Percentiles rank a stretch among this genome's conserved stretches.
Conservation (phyloP, 306 rosid genomes). For the Albizia julibrissin region DNA sequence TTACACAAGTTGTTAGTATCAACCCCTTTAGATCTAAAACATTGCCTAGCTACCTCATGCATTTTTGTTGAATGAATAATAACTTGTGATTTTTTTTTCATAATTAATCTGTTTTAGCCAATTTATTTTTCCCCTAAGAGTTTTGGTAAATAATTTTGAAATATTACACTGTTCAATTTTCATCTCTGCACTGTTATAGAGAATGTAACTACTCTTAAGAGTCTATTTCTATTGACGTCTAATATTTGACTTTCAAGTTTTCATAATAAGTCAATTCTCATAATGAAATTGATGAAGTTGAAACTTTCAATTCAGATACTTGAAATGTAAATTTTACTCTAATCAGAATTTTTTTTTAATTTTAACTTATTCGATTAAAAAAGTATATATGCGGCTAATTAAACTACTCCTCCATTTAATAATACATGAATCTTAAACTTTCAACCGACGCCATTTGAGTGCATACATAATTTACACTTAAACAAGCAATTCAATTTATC, state of each 20-base stretch:
- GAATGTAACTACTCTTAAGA: neutral
- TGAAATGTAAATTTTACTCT: neutral
- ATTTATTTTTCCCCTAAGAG: neutral
- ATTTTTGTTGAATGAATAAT: neutral
- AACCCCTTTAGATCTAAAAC: no score
- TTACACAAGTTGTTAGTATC: no score
- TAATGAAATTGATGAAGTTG: neutral
- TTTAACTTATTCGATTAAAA: neutral
- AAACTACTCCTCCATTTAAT: neutral
- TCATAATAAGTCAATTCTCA: neutral
- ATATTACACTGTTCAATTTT: no score
- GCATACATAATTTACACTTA: neutral
- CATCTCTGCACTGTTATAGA: neutral
- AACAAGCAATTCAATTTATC: neutral
- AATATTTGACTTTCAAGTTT: neutral
- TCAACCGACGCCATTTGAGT: neutral
- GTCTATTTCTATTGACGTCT: neutral
- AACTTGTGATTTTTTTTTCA: neutral
- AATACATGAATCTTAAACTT: neutral
- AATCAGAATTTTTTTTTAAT: neutral
- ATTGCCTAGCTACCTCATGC: neutral
- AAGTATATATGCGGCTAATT: neutral
- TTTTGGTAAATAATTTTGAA: neutral
- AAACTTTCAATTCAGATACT: no score
- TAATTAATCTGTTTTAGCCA: neutral